These are phyloP conservation scores for Backusella tuberculispora DNA, from an alignment of 192 early-diverging fungal genomes.

Conservation along the genomic window DNA sequence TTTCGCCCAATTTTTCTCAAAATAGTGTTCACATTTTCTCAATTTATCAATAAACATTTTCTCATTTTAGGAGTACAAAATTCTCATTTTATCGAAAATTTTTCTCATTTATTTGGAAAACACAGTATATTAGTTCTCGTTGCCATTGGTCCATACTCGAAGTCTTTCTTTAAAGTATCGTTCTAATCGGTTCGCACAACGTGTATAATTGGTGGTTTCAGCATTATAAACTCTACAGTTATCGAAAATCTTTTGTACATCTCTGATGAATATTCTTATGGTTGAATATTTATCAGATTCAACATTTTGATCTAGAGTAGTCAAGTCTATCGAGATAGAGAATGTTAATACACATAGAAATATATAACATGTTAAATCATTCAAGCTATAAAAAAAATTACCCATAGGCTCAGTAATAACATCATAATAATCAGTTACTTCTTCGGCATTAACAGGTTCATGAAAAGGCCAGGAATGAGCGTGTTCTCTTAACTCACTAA, in stretches of 20 bases:
- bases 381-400: conserved; percentile 31
- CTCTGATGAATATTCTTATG: conserved; percentile 80
- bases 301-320: conserved; percentile 81
- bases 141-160: conserved; percentile 40
- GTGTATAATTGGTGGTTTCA: conserved; percentile 80
- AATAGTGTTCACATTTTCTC: too few species aligned
- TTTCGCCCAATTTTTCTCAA: too few species aligned
- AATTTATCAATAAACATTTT: too few species aligned
- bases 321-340: conserved; percentile 57
- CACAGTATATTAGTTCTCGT: conserved; percentile 7
- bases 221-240: conserved; percentile 94
- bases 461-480: conserved; percentile 91
- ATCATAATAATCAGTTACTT: conserved; percentile 93
- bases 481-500: conserved; percentile 78
- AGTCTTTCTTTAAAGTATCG: conserved; percentile 79
- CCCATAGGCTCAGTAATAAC: conserved; percentile 98
- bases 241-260: conserved; percentile 90
- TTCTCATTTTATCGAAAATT: too few species aligned
- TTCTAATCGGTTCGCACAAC: conserved; percentile 77
- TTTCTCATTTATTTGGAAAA: too few species aligned
- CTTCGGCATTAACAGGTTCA: conserved; percentile 83
- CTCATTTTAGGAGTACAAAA: too few species aligned
- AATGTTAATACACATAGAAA: not conserved
- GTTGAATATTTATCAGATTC: conserved; percentile 86
- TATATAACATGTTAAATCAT: not conserved